Conservation (phyloP, 371 early-diverging fungal species). For the Circinella umbellata region DNA sequence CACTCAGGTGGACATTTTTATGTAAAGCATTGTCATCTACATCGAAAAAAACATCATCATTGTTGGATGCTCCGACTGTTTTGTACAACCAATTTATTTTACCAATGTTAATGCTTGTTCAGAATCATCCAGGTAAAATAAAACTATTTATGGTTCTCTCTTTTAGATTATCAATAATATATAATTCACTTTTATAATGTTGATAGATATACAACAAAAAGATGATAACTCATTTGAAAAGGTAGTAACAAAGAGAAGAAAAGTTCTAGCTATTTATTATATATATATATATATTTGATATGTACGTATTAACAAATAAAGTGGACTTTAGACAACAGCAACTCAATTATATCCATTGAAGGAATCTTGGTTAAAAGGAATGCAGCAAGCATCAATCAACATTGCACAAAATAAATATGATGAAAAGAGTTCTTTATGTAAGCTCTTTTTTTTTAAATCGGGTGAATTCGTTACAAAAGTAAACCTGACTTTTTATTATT, state of each 20-base stretch:
- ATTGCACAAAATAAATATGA: neutral
- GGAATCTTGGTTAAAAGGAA: neutral
- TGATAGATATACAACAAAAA: neutral
- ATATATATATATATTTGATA: no score
- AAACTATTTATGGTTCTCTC: neutral
- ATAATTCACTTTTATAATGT: no score
- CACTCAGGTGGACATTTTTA: constrained; percentile 21
- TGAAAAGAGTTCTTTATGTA: neutral
- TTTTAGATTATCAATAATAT: no score
- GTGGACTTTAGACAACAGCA: neutral
- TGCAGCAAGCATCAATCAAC: neutral
- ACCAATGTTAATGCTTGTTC: neutral
- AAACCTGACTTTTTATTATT: no score
- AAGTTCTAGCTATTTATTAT: no score
- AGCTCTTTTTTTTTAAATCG: neutral
- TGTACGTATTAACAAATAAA: no score
- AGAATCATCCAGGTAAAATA: constrained; percentile 2
- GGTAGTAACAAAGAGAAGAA: no score
- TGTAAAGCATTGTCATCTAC: neutral
- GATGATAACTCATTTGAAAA: neutral
- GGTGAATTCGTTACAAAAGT: neutral
- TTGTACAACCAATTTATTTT: constrained; percentile 17
- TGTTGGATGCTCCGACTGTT: constrained; percentile 18
- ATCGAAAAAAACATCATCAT: neutral
- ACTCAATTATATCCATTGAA: neutral